Percentiles rank a stretch among this genome's conserved stretches.
Conservation (phyloP, 495 filamentous ascomycete genomes). For the Xylaria longipes region DNA sequence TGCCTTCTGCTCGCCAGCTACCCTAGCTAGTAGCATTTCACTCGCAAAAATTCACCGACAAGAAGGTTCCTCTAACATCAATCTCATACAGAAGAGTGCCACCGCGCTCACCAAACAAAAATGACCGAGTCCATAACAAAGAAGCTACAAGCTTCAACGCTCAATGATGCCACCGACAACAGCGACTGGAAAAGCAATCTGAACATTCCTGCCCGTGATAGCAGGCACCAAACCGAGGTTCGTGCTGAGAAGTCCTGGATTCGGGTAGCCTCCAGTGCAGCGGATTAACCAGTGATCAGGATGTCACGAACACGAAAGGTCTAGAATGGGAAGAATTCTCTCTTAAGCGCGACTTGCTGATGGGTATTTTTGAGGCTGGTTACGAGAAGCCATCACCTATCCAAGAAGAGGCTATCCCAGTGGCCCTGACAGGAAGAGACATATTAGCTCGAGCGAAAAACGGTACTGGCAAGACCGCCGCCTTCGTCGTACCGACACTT, state of each 20-base stretch:
- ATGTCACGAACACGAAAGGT: slow-evolving; percentile 97
- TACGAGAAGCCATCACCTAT: slow-evolving; percentile 99
- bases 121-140: slow-evolving; percentile 65
- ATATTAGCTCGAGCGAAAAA: slow-evolving; percentile 98
- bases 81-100: background rate
- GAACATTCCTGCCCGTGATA: slow-evolving; percentile 81
- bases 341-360: slow-evolving; percentile 91
- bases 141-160: slow-evolving; percentile 72
- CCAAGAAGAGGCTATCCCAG: slow-evolving; percentile 98
- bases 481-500: slow-evolving; percentile 95
- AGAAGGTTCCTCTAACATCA: background rate
- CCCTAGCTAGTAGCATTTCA: background rate
- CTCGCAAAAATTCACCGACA: background rate
- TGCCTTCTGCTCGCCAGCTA: background rate
- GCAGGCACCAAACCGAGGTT: slow-evolving; percentile 92
- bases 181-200: slow-evolving; percentile 80
- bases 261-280: background rate
- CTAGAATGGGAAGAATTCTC: slow-evolving; percentile 97
- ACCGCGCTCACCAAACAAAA: slow-evolving; percentile 16
- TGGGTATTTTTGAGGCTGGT: slow-evolving; percentile 98
- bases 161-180: slow-evolving; percentile 66
- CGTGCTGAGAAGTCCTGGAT: slow-evolving; percentile 35
- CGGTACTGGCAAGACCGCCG: slow-evolving; percentile 96
- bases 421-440: slow-evolving; percentile 92
- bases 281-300: slow-evolving; percentile 57